Evolutionary conservation across 1,284 basidiomycete genomes (phyloP), one percentile per base, ranked within the genome.

Genomic region (Ceratobasidium sp.): DNA sequence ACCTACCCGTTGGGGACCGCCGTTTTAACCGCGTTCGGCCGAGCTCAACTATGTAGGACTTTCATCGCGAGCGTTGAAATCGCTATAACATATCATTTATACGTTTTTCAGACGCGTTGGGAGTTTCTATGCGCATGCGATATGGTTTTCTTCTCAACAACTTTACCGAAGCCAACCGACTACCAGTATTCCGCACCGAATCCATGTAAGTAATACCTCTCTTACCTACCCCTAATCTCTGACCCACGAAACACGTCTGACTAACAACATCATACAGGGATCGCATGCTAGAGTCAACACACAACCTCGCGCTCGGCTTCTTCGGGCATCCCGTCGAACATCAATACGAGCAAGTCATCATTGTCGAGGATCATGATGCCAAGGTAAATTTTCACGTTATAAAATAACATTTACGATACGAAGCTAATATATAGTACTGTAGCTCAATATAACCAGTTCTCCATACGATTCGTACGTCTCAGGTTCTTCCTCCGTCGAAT

Each of bases 141-240:
- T 83, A 83, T 61, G 83, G 83, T 3, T 81, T 81, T 69, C 75
- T 83, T 4, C 80, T 83, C 12, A 70, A 94, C 90, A 93, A 95
- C 82, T 96, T 96, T 83, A 94, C 93, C 5, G 87, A 90, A 76
- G 84, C 88, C 23, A 90, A 92, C 81, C 90, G 89, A 6, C 86
- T 95, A 61, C 94, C 95, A 5, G 93, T 97, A 13, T 95, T 97
- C 86, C 91, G 96, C 64, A 96, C 95, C 0, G 94, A 94, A 84
- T 95, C 94, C 2, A 93, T 96, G 90, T 94, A 85, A 80, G 92
- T 83, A 67, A 55, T n/a, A 9, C 20, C 53, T n/a, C n/a, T n/a
- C n/a, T n/a, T n/a, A n/a, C n/a, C n/a, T n/a, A n/a, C n/a, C n/a
- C n/a, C n/a, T n/a, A n/a, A n/a, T n/a, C n/a, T n/a, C n/a, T n/a